Conservation (phyloP, 805 yeast genomes). For the Candida sphagnicola region DNA sequence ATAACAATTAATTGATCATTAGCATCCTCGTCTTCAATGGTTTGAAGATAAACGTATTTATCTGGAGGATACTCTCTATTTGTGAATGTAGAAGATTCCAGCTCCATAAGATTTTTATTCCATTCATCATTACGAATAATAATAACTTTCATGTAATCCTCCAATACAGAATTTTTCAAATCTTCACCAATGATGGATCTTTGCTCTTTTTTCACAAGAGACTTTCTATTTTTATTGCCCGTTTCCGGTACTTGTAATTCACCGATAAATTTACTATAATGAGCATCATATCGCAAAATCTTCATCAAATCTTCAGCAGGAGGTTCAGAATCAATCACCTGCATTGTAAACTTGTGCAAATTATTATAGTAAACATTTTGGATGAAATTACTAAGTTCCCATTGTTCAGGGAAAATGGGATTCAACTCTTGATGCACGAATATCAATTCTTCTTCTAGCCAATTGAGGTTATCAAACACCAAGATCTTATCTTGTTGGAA, state of each 20-base stretch:
- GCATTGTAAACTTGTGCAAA: conserved; percentile 59
- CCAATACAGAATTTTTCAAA: conserved; percentile 66
- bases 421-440: conserved; percentile 59
- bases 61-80: conserved; percentile 73
- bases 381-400: conserved; percentile 67
- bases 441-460: conserved; percentile 78
- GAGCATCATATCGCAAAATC: conserved; percentile 74
- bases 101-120: conserved; percentile 65
- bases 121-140: conserved; percentile 78
- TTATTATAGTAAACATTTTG: conserved; percentile 65
- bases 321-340: conserved; percentile 66
- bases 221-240: conserved; percentile 11
- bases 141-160: conserved; percentile 73
- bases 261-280: conserved; percentile 42
- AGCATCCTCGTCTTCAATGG: conserved; percentile 36
- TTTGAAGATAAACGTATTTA: conserved; percentile 52
- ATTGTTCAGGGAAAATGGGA: conserved; percentile 61
- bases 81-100: conserved; percentile 62
- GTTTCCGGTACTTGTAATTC: conserved; percentile 20
- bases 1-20: conserved; percentile 27
- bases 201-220: conserved; percentile 31
- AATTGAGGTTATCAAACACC: conserved; percentile 67
- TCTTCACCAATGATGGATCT: conserved; percentile 65
- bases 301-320: conserved; percentile 71
- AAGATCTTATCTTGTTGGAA: conserved; percentile 48